phyloP scores from a whole-genome alignment of 768 basidiomycete species.

The Pleurotus ostreatus region DNA sequence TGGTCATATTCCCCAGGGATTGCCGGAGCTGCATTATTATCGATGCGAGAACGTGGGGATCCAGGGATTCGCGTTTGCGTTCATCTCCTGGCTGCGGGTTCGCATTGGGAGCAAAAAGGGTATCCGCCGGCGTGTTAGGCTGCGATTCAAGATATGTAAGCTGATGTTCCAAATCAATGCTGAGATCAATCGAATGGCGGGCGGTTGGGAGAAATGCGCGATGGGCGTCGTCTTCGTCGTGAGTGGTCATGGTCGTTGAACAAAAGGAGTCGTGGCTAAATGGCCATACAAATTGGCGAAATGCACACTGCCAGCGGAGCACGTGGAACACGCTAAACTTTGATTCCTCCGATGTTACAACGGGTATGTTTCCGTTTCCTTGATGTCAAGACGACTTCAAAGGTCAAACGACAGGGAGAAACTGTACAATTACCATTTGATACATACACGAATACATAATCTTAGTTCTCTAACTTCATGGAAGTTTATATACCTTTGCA shows the following conservation, averaged over 20 bases:
- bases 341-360: neutral
- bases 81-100: slow-evolving; percentile 5
- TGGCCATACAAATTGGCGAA: neutral
- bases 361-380: neutral
- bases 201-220: slow-evolving; percentile 14
- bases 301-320: too few species aligned
- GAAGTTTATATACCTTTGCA: slow-evolving; percentile 1
- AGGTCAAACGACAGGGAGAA: neutral
- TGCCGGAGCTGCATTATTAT: slow-evolving; percentile 71
- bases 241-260: slow-evolving; percentile 2
- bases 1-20: slow-evolving; percentile 58
- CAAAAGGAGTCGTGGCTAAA: slow-evolving; percentile 1
- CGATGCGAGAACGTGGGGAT: slow-evolving; percentile 72
- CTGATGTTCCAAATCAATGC: slow-evolving; percentile 76
- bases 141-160: slow-evolving; percentile 62
- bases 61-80: slow-evolving; percentile 46
- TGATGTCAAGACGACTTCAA: neutral
- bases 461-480: neutral
- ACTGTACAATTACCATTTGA: neutral
- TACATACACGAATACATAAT: slow-evolving; percentile 4
- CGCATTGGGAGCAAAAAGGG: slow-evolving; percentile 13
- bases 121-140: slow-evolving; percentile 39
- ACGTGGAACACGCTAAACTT: neutral
- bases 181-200: slow-evolving; percentile 70
- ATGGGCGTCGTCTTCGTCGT: slow-evolving; percentile 5